phyloP scores from a whole-genome alignment of 768 basidiomycete genomes.

The Tubosaeta sp. region DNA sequence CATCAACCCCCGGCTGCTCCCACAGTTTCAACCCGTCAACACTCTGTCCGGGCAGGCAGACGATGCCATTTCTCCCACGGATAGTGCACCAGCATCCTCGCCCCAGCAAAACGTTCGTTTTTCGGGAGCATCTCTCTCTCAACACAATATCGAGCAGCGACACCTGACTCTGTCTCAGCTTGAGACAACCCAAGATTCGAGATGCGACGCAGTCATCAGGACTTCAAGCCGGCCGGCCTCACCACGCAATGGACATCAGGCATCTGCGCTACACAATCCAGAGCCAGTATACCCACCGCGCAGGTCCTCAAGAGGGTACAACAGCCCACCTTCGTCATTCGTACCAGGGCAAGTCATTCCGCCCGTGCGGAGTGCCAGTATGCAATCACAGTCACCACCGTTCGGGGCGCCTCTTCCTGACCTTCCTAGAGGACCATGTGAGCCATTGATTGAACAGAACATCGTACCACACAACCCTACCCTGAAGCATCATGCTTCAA shows the following conservation, averaged over 20 bases:
- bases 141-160: conserved; percentile 3
- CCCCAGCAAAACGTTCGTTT: conserved; percentile 2
- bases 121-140: conserved; percentile 3
- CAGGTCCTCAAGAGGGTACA: conserved; percentile 20
- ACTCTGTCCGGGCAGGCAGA: background rate
- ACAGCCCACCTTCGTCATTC: conserved; percentile 32
- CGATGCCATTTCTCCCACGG: background rate
- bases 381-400: conserved; percentile 23
- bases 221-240: conserved; percentile 4
- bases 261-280: conserved; percentile 19
- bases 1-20: conserved; percentile 13
- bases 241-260: conserved; percentile 10
- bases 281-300: conserved; percentile 18
- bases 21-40: conserved; percentile 1
- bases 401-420: conserved; percentile 19
- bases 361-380: conserved; percentile 38
- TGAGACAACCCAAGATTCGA: conserved; percentile 5
- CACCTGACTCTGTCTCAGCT: background rate
- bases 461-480: conserved; percentile 5
- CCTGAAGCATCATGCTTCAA: conserved; percentile 21
- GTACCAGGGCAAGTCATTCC: conserved; percentile 34
- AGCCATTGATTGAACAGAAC: conserved; percentile 12
- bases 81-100: background rate
- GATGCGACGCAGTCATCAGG: conserved; percentile 1
- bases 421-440: conserved; percentile 15